These are phyloP conservation scores for Phialophora chinensis DNA, from an alignment of 2,329 filamentous ascomycete genomes.

Conservation along the genomic window DNA sequence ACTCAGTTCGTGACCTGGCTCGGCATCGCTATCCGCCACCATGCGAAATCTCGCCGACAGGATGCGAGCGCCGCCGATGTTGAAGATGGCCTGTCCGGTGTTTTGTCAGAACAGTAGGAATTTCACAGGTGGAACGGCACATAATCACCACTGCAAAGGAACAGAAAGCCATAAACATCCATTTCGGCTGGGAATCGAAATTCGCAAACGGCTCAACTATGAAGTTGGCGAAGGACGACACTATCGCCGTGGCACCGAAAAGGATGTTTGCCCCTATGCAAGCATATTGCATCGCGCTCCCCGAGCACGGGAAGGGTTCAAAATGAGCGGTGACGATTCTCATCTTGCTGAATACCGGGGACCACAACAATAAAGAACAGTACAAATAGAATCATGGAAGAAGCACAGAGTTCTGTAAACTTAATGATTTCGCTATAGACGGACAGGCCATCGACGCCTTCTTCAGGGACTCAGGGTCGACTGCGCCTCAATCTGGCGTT, in stretches of 20 bases:
- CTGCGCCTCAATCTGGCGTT: slow-evolving; percentile 1
- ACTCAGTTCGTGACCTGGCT: slow-evolving; percentile 9
- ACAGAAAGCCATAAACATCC: slow-evolving; percentile 7
- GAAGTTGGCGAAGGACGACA: not conserved
- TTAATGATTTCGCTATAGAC: not conserved
- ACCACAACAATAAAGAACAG: not conserved
- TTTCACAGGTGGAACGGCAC: not conserved
- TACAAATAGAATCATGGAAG: not conserved
- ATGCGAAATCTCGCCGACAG: slow-evolving; percentile 5
- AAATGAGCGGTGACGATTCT: not conserved
- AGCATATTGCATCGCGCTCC: slow-evolving; percentile 3
- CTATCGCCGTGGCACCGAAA: not conserved
- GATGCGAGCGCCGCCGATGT: not conserved
- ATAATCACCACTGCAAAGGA: slow-evolving; percentile 6
- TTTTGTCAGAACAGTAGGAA: not conserved
- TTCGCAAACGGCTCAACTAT: not conserved
- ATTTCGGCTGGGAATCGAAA: slow-evolving; percentile 8
- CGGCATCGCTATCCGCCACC: slow-evolving; percentile 7
- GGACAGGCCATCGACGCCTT: not conserved
- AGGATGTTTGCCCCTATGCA: slow-evolving; percentile 1
- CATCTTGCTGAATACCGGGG: not conserved
- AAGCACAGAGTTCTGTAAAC: too few relatives aligned
- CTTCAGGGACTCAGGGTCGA: not conserved
- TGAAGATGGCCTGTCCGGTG: not conserved
- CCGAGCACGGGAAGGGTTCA: slow-evolving; percentile 1